phyloP scores from a whole-genome alignment of 495 filamentous ascomycete species.

The Aspergillus ostianus region DNA sequence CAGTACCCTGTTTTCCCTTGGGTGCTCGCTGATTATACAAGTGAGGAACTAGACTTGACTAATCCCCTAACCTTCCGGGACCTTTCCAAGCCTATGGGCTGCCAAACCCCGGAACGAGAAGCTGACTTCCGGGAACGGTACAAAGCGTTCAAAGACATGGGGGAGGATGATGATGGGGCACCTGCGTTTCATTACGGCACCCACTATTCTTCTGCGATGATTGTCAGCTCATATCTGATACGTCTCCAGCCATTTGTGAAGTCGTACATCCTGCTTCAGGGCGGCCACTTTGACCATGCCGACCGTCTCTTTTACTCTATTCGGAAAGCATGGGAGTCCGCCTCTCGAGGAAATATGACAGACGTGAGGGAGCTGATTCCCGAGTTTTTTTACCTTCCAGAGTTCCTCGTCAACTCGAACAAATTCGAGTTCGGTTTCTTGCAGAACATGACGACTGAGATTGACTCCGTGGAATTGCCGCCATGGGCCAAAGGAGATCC shows the following conservation, averaged over 20 bases:
- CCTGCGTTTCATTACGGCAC: slow-evolving; percentile 96
- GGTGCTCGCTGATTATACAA: slow-evolving; percentile 94
- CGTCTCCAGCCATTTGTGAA: slow-evolving; percentile 94
- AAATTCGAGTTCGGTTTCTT: slow-evolving; percentile 87
- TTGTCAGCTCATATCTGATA: slow-evolving; percentile 93
- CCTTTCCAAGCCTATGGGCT: slow-evolving; percentile 93
- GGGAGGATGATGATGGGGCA: slow-evolving; percentile 65
- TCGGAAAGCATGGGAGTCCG: slow-evolving; percentile 84
- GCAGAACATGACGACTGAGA: slow-evolving; percentile 72
- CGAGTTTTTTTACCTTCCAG: slow-evolving; percentile 95
- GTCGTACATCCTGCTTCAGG: slow-evolving; percentile 94
- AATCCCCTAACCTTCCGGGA: slow-evolving; percentile 86
- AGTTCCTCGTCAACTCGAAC: slow-evolving; percentile 90
- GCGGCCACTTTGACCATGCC: slow-evolving; percentile 93
- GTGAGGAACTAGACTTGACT: slow-evolving; percentile 85
- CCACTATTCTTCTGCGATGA: slow-evolving; percentile 99
- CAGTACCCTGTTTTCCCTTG: slow-evolving; percentile 99
- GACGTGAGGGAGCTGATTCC: slow-evolving; percentile 93
- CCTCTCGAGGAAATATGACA: slow-evolving; percentile 84
- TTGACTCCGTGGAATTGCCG: slow-evolving; percentile 82
- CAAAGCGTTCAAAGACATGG: slow-evolving; percentile 87
- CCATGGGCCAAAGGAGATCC: slow-evolving; percentile 98
- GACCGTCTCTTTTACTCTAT: slow-evolving; percentile 95
- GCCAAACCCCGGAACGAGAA: slow-evolving; percentile 74
- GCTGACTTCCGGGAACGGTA: slow-evolving; percentile 79